Percentiles rank a stretch among this genome's conserved stretches.
Evolutionary conservation across 2,329 filamentous ascomycete genomes (phyloP).

Genomic region (Didymella segeticola): DNA sequence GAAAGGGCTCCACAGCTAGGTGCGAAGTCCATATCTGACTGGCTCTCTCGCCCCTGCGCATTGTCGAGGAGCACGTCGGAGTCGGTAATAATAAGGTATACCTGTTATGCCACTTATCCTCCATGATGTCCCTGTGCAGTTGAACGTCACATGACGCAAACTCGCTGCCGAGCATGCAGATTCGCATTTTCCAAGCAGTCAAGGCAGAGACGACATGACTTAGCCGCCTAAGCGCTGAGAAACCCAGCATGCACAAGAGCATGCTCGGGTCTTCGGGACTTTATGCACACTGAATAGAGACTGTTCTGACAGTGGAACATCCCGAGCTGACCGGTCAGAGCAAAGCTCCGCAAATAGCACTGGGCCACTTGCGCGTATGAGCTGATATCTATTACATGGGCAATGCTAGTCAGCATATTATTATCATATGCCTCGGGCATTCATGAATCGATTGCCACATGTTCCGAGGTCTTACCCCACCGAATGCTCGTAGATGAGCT

Average conservation of each 20-base stretch:
- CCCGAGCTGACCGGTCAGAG: background rate
- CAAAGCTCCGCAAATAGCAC: conserved; percentile 1
- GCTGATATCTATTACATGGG: background rate
- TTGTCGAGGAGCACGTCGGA: too few relatives aligned
- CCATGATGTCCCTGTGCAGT: background rate
- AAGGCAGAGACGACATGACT: background rate
- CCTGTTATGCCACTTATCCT: background rate
- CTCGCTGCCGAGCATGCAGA: background rate
- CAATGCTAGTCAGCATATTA: background rate
- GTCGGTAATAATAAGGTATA: background rate
- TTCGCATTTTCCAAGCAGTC: background rate
- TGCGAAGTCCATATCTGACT: too few relatives aligned
- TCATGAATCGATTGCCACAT: background rate
- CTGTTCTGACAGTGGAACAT: background rate
- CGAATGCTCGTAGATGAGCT: background rate
- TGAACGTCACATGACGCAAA: background rate
- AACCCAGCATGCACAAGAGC: conserved; percentile 3
- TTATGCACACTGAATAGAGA: background rate
- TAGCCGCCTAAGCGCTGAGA: conserved; percentile 12
- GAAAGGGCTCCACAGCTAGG: too few relatives aligned
- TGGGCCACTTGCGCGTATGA: background rate
- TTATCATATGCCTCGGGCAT: conserved; percentile 6
- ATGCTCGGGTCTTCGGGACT: background rate
- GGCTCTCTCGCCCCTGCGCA: too few relatives aligned
- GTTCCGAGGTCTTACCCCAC: background rate